Conservation (phyloP, 805 yeast genomes). For the Danielia oregonensis region DNA sequence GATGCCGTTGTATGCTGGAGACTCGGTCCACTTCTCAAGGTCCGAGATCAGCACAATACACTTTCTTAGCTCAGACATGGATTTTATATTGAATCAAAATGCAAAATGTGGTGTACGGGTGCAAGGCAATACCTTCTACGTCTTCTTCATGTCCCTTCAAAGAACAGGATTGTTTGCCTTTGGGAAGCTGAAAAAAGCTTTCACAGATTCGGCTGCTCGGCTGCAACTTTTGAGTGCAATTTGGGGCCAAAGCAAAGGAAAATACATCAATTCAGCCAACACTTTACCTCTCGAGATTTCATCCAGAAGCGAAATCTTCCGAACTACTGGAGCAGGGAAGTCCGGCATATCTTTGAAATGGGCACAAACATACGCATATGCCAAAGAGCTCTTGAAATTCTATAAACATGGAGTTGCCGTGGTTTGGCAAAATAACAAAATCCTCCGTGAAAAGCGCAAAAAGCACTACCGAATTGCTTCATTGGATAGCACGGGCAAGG, state of each 20-base stretch:
- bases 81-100: too few relatives aligned
- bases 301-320: constrained; percentile 24
- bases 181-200: constrained; percentile 1
- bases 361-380: constrained; percentile 43
- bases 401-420: constrained; percentile 57
- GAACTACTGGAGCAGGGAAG: constrained; percentile 19
- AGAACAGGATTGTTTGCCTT: neutral
- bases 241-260: neutral
- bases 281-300: constrained; percentile 30
- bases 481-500: constrained; percentile 21
- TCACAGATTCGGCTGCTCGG: neutral
- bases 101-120: neutral
- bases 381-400: constrained; percentile 44
- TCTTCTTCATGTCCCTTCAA: neutral
- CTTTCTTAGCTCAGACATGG: constrained; percentile 4
- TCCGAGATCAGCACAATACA: constrained; percentile 58
- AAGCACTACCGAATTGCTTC: constrained; percentile 18
- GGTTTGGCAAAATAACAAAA: constrained; percentile 45
- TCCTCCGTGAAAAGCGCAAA: constrained; percentile 14
- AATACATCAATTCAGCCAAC: constrained; percentile 22
- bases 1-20: constrained; percentile 48
- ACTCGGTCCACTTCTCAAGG: constrained; percentile 53
- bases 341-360: constrained; percentile 16
- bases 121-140: too few relatives aligned
- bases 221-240: neutral